Conservation (phyloP, 257 asterid species). For the Nyctanthes arbortristis region DNA sequence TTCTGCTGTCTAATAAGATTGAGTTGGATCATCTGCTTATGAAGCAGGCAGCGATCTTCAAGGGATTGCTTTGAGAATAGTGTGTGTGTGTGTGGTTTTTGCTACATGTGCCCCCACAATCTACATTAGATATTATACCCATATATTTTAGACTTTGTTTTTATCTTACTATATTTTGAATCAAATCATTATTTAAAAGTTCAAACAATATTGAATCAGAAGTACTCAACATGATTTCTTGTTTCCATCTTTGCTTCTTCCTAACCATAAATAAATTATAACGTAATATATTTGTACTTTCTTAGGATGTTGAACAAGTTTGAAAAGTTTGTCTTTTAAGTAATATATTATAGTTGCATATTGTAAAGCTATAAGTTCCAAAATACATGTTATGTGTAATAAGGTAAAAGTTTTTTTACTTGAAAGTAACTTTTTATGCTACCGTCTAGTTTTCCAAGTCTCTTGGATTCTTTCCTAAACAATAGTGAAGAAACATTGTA, state of each 20-base stretch:
- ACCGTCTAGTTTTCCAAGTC: not conserved
- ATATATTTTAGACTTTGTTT: not conserved
- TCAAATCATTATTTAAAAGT: not conserved
- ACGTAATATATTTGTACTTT: not conserved
- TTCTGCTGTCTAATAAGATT: not conserved
- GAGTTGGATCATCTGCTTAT: not conserved
- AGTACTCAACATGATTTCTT: not conserved
- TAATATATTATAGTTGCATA: no score
- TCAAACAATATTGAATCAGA: not conserved
- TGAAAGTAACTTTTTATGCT: not conserved
- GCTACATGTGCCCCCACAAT: not conserved
- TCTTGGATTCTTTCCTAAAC: not conserved
- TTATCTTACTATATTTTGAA: not conserved
- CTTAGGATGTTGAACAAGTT: not conserved
- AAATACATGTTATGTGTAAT: no score
- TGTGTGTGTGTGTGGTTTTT: not conserved
- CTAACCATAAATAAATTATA: not conserved
- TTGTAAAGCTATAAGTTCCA: no score
- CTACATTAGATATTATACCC: conserved; percentile 3
- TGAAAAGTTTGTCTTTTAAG: no score
- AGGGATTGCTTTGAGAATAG: not conserved
- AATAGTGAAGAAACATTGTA: not conserved
- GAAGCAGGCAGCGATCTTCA: not conserved
- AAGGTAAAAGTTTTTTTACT: no score
- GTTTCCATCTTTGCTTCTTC: not conserved